phyloP scores from a whole-genome alignment of 164 flowering plant species.

The Nelumbo lutea region DNA sequence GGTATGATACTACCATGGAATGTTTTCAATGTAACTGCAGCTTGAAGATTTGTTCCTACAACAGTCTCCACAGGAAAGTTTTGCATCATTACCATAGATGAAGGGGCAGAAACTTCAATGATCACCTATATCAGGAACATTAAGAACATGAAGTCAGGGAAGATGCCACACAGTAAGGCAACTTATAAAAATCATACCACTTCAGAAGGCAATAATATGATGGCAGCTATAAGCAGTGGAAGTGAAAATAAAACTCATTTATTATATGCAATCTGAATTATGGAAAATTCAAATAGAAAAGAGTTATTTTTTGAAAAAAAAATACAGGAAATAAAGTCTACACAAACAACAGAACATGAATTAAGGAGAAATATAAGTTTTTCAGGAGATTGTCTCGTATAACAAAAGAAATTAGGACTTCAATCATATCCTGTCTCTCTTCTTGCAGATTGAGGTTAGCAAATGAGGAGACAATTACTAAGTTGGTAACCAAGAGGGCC shows the following conservation, averaged over 20 bases:
- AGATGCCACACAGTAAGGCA: not conserved
- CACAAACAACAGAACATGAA: not conserved
- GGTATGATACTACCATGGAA: conserved; percentile 48
- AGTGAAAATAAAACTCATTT: not conserved
- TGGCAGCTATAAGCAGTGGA: too few relatives aligned
- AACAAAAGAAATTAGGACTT: too few relatives aligned
- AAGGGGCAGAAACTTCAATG: conserved; percentile 72
- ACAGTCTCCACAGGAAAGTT: conserved; percentile 76
- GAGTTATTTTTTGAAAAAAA: not conserved
- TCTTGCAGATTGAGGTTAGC: too few relatives aligned
- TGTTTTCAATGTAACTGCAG: conserved; percentile 81
- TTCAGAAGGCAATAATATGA: too few relatives aligned
- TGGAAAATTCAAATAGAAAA: not conserved
- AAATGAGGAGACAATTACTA: too few relatives aligned
- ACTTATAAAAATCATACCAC: too few relatives aligned
- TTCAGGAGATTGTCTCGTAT: too few relatives aligned
- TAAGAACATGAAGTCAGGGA: not conserved
- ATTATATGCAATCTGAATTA: not conserved
- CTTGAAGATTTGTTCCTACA: conserved; percentile 74
- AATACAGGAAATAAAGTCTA: not conserved
- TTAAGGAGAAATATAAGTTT: too few relatives aligned
- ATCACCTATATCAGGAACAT: conserved; percentile 33
- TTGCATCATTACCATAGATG: conserved; percentile 68
- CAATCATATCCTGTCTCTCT: too few relatives aligned
- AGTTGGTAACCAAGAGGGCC: too few relatives aligned